phyloP scores from a whole-genome alignment of 2,329 filamentous ascomycete species.

The Aspergillus sp. region DNA sequence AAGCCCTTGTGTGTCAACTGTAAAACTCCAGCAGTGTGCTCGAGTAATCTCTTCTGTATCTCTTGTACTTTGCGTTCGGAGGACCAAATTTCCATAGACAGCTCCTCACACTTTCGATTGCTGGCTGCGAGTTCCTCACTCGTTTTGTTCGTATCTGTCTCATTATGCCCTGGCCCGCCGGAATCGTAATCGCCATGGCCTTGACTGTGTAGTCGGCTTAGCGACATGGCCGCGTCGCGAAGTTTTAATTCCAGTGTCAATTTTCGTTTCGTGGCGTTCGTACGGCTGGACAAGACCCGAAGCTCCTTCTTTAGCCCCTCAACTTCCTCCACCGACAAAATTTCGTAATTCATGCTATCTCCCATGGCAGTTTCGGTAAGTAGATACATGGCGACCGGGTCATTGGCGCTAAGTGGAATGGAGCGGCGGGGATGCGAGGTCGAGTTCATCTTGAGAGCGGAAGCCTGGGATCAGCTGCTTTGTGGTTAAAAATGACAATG shows the following conservation, averaged over 20 bases:
- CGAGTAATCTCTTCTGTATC: conserved; percentile 72
- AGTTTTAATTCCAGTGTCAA: conserved; percentile 90
- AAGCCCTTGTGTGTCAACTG: conserved; percentile 82
- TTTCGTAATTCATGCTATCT: conserved; percentile 81
- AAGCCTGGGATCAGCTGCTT: not conserved
- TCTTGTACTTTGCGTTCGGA: conserved; percentile 75
- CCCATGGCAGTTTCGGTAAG: conserved; percentile 89
- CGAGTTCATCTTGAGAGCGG: conserved; percentile 53
- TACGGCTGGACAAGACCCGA: conserved; percentile 68
- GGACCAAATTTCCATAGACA: conserved; percentile 76
- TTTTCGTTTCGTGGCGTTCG: conserved; percentile 79
- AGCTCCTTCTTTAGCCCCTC: conserved; percentile 89
- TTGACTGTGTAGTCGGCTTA: conserved; percentile 75
- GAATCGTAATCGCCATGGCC: conserved; percentile 45
- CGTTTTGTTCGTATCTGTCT: conserved; percentile 51
- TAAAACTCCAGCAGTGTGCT: conserved; percentile 89
- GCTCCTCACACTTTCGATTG: conserved; percentile 79
- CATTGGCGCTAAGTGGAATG: conserved; percentile 46
- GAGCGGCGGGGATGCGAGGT: conserved; percentile 36
- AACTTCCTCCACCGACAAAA: conserved; percentile 87
- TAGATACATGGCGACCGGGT: conserved; percentile 78
- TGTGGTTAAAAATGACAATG: not conserved
- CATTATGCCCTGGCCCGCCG: conserved; percentile 47
- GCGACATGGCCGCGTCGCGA: conserved; percentile 84
- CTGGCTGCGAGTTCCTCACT: conserved; percentile 73